A percentile compares a stretch with the other conserved stretches of the same genome.
Conservation (phyloP, 805 yeast species). For the Nakazawaea ishiwadae region DNA sequence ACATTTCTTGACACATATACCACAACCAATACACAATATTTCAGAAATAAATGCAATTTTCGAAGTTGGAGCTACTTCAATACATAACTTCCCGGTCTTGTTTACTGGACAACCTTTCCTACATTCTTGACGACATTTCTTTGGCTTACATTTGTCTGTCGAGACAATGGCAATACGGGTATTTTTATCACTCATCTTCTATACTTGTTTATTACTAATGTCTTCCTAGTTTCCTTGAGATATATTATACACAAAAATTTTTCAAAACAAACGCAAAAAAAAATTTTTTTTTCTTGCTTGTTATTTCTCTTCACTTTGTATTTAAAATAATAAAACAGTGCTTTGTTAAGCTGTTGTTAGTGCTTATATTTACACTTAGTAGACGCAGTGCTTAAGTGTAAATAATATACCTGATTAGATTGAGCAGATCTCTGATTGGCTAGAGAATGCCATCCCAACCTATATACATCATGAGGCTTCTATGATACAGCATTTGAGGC, state of each 20-base stretch:
- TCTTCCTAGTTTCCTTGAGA: no score
- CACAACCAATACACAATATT: conserved; percentile 95
- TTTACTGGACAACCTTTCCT: conserved; percentile 97
- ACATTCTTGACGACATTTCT: conserved; percentile 98
- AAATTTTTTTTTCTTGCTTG: conserved; percentile 4
- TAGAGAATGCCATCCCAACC: background rate
- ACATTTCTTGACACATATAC: conserved; percentile 98
- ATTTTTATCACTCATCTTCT: conserved; percentile 30
- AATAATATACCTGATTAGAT: conserved; percentile 3
- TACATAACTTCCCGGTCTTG: conserved; percentile 95
- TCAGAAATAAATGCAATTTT: conserved; percentile 96
- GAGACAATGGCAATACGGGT: conserved; percentile 95
- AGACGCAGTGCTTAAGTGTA: background rate
- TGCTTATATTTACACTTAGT: background rate
- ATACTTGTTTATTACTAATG: conserved; percentile 16
- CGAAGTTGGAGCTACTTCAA: conserved; percentile 86
- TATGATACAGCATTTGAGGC: no score
- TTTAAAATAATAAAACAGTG: background rate
- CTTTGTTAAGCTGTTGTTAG: background rate
- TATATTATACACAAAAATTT: conserved; percentile 13
- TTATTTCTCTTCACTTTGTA: background rate
- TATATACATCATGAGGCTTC: no score
- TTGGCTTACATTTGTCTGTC: conserved; percentile 94
- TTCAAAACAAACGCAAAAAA: conserved; percentile 19
- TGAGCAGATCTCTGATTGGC: conserved; percentile 6